These are phyloP conservation scores for Pelargonium exstipulatum DNA, from an alignment of 441 rosid species.

Conservation along the genomic window DNA sequence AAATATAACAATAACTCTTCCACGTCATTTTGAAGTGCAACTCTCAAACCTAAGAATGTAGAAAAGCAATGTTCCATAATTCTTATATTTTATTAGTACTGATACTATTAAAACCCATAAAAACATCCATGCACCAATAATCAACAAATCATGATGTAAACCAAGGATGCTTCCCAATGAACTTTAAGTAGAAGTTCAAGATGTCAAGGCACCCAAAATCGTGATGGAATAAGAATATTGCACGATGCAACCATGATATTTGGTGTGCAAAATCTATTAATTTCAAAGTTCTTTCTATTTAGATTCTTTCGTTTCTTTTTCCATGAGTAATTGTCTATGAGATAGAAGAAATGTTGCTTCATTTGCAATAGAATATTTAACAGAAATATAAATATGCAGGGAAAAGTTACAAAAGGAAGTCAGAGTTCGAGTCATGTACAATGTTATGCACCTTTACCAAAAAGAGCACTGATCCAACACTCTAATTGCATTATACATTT, in stretches of 20 bases:
- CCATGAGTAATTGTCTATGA: too few species aligned
- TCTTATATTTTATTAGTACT: not conserved
- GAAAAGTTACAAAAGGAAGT: too few species aligned
- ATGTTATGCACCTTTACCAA: too few species aligned
- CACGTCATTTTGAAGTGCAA: not conserved
- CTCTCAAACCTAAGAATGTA: not conserved
- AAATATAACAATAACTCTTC: not conserved
- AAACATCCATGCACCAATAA: not conserved
- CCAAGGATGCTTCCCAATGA: not conserved
- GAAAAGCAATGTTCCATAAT: not conserved
- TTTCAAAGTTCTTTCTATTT: not conserved
- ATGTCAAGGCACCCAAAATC: constrained; percentile 1
- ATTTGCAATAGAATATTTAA: too few species aligned
- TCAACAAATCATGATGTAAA: not conserved
- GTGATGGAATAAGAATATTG: not conserved
- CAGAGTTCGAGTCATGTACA: too few species aligned
- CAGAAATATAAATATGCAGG: too few species aligned
- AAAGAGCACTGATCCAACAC: too few species aligned
- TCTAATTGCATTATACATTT: too few species aligned
- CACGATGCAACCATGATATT: not conserved
- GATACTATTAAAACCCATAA: not conserved
- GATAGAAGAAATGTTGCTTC: too few species aligned
- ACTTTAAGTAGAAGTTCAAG: constrained; percentile 2
- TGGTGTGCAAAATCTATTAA: not conserved
- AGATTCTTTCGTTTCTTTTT: too few species aligned